phyloP scores from a whole-genome alignment of 306 rosid species.

The Cicer arietinum region DNA sequence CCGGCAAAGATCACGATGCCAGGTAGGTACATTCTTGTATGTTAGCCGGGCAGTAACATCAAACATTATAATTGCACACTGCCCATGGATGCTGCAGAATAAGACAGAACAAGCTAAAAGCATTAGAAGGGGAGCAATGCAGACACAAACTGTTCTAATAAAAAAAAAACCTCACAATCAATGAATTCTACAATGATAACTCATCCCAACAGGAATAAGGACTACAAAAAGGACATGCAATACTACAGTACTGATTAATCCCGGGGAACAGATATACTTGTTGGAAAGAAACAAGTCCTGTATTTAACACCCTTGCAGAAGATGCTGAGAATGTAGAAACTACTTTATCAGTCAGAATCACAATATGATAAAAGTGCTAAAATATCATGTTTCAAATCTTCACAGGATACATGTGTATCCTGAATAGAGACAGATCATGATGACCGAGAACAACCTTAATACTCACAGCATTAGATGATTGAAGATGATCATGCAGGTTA shows the following conservation, averaged over 20 bases:
- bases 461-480: neutral
- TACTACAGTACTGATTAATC: neutral
- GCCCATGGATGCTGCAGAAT: constrained; percentile 73
- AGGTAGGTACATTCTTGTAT: constrained; percentile 65
- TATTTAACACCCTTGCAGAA: neutral
- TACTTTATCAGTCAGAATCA: neutral
- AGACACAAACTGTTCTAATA: neutral
- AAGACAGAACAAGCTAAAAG: neutral
- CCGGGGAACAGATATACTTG: neutral
- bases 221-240: neutral
- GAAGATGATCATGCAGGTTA: too few species aligned
- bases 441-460: neutral
- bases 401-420: neutral
- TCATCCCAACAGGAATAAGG: neutral
- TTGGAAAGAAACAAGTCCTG: neutral
- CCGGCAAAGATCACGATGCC: constrained; percentile 88
- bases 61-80: constrained; percentile 67
- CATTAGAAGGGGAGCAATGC: neutral
- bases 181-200: too few species aligned
- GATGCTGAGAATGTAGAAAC: neutral
- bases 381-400: neutral
- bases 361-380: neutral
- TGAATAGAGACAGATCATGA: neutral
- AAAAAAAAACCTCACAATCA: too few species aligned
- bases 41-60: too few species aligned